Base-by-base conservation (phyloP, 2,329 filamentous ascomycete species). In the Xylariales sp. region DNA sequence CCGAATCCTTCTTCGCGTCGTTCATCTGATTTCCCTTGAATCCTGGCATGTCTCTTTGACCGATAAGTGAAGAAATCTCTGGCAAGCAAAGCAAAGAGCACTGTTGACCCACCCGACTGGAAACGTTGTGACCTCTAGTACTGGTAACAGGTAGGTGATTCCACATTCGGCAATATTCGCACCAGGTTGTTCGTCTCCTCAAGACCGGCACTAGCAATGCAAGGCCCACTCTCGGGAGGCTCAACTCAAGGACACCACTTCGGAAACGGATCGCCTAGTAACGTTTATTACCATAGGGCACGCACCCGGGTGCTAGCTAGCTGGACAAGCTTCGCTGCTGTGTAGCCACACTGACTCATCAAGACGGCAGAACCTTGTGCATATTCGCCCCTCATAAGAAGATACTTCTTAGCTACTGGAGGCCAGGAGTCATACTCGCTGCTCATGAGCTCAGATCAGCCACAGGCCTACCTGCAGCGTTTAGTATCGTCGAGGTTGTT, bases 401-500 rank as follows among this genome's bases (percentile, higher is more conserved):
- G n/a, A n/a, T 27, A 27, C 7, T 8, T n/a, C n/a, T n/a, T n/a
- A 27, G 7, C 24, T 27, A 27, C 24, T n/a, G n/a, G n/a, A 27
- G n/a, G 24, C 24, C 24, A 14, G 8, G 8, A n/a, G n/a, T 31
- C 12, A 16, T 16, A 18, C 7, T 20, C 18, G 9, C 5, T 16
- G 18, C n/a, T 16, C n/a, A 34, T 10, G 32, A 34, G 32, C 32
- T 34, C 32, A 34, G 15, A 34, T 34, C 32, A 34, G 32, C 32
- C 32, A 34, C 32, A 20, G 12, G 9, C 21, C 11, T 9, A 34
- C 15, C 32, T 14, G 32, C n/a, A 16, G 21, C 32, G 16, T 34
- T 18, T 34, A n/a, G n/a, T n/a, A n/a, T 32, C 24, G 14, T 32
- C 29, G 16, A 15, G 29, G 10, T 32, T 16, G 8, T 15, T 32